Percentiles rank a stretch among this genome's conserved stretches.
phyloP scores from a whole-genome alignment of 805 yeast genomes.

The Saccharomyces kudriavzevii region DNA sequence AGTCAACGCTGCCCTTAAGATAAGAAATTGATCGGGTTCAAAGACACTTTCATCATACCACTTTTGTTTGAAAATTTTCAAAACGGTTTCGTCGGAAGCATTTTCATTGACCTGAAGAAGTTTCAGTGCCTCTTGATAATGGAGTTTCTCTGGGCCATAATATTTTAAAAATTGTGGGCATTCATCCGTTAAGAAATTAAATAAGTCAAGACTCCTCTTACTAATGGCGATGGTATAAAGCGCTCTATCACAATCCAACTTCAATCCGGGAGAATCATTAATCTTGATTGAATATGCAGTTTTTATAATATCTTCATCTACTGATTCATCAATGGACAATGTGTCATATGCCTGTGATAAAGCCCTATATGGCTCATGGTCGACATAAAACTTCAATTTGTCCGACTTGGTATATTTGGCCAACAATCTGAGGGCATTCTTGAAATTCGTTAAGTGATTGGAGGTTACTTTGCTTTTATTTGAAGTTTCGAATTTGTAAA shows the following conservation, averaged over 20 bases:
- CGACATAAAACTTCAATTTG: slow-evolving; percentile 32
- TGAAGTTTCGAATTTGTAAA: slow-evolving; percentile 28
- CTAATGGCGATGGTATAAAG: slow-evolving; percentile 52
- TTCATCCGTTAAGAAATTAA: slow-evolving; percentile 42
- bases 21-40: slow-evolving; percentile 42
- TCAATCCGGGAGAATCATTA: slow-evolving; percentile 42
- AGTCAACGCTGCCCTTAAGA: slow-evolving; percentile 49
- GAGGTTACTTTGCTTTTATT: slow-evolving; percentile 4
- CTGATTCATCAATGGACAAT: slow-evolving; percentile 43
- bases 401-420: slow-evolving; percentile 34
- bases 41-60: slow-evolving; percentile 21
- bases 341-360: slow-evolving; percentile 45
- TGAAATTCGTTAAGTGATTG: slow-evolving; percentile 23
- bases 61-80: slow-evolving; percentile 27
- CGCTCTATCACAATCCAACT: slow-evolving; percentile 41
- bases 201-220: slow-evolving; percentile 49
- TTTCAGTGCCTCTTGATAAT: slow-evolving; percentile 38
- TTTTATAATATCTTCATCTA: slow-evolving; percentile 62
- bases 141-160: slow-evolving; percentile 21
- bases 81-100: slow-evolving; percentile 45
- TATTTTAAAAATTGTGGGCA: slow-evolving; percentile 24
- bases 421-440: slow-evolving; percentile 35
- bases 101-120: slow-evolving; percentile 41
- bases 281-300: slow-evolving; percentile 65
- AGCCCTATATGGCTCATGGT: slow-evolving; percentile 36